A percentile compares a stretch with the other conserved stretches of the same genome.
These are phyloP conservation scores for Tricholoma sp. DNA, from an alignment of 768 basidiomycete genomes.

Conservation along the genomic window DNA sequence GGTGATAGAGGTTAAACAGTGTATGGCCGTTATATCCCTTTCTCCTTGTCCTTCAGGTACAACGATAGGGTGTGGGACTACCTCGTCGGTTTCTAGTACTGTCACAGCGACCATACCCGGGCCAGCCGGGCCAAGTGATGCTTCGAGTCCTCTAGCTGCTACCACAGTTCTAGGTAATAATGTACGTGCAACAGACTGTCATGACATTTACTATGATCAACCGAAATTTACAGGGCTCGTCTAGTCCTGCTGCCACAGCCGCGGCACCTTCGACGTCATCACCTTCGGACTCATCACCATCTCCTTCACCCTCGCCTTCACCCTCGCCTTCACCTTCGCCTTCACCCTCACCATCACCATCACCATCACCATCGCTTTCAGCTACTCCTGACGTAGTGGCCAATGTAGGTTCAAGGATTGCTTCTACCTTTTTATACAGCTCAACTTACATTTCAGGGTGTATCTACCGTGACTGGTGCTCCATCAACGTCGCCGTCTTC, in stretches of 20 bases:
- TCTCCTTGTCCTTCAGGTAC: conserved; percentile 18
- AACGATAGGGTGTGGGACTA: conserved; percentile 8
- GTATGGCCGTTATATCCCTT: conserved; percentile 35
- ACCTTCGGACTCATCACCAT: background rate
- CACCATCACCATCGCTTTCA: background rate
- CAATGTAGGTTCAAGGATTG: conserved; percentile 8
- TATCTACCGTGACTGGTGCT: conserved; percentile 13
- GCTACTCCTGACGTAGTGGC: conserved; percentile 8
- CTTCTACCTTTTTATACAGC: background rate
- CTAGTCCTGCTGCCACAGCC: background rate
- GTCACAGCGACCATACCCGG: conserved; percentile 3
- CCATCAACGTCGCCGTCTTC: conserved; percentile 12
- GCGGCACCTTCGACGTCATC: background rate
- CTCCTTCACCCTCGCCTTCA: too few relatives aligned
- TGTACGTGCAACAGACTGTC: background rate
- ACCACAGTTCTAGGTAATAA: background rate
- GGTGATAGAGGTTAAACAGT: conserved; percentile 49
- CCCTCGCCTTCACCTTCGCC: too few relatives aligned
- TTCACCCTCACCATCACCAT: background rate
- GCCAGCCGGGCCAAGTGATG: conserved; percentile 9
- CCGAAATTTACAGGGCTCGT: background rate
- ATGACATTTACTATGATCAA: background rate
- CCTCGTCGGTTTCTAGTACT: conserved; percentile 2
- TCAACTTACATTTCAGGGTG: conserved; percentile 6
- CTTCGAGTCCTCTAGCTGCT: conserved; percentile 12